Evolutionary conservation across 2,329 filamentous ascomycete species (phyloP).

Genomic region (Fusarium pilosicola): DNA sequence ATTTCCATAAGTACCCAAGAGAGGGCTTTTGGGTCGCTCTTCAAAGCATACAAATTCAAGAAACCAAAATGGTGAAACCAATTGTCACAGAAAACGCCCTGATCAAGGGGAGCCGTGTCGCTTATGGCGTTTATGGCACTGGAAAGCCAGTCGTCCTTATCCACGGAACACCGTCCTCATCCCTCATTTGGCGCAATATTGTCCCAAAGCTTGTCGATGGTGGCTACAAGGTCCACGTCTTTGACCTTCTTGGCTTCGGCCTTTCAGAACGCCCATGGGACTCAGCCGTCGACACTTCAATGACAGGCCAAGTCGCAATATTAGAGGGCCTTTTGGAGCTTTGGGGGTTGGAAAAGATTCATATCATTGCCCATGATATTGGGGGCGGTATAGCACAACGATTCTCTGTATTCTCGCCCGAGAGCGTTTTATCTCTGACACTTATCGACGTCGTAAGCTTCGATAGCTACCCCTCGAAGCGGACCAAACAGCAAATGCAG

Average conservation of each 20-base stretch:
- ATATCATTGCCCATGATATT: conserved; percentile 47
- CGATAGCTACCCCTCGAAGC: conserved; percentile 48
- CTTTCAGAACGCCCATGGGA: conserved; percentile 48
- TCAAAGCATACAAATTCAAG: background rate
- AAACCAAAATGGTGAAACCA: conserved; percentile 20
- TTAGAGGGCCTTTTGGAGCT: conserved; percentile 41
- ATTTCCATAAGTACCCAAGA: conserved; percentile 1
- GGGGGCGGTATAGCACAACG: conserved; percentile 47
- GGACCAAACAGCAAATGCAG: conserved; percentile 47
- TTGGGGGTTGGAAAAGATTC: conserved; percentile 41
- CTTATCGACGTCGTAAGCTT: conserved; percentile 48
- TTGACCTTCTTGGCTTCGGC: conserved; percentile 48
- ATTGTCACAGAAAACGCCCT: conserved; percentile 44
- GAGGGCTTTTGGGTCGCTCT: accelerated
- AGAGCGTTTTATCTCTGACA: conserved; percentile 41
- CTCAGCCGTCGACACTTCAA: conserved; percentile 45
- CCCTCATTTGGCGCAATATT: conserved; percentile 49
- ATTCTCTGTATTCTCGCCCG: conserved; percentile 37
- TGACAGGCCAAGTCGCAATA: conserved; percentile 47
- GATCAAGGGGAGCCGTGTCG: conserved; percentile 41
- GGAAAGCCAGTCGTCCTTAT: conserved; percentile 45
- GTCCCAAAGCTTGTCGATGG: conserved; percentile 34
- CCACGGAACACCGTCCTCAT: conserved; percentile 49
- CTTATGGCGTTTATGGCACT: conserved; percentile 43
- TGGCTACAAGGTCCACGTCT: conserved; percentile 44